Evolutionary conservation across 345 rosid species (phyloP).

Genomic region (Ailanthus altissimus): DNA sequence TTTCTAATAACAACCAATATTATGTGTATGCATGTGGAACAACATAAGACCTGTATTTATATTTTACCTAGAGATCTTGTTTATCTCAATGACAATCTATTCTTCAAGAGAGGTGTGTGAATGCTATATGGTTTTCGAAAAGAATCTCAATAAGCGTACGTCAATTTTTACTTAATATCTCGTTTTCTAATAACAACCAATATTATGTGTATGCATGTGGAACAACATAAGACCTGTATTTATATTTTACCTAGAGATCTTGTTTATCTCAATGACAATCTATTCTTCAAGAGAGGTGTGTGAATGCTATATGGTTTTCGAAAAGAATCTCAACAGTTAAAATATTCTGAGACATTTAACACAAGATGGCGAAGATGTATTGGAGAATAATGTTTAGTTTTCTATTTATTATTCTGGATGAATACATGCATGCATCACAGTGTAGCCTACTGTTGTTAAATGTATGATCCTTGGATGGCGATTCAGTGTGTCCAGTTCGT

Average conservation of each 20-base stretch:
- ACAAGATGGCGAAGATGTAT: background rate
- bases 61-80: background rate
- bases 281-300: background rate
- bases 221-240: background rate
- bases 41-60: background rate
- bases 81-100: background rate
- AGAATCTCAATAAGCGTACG: slow-evolving; percentile 35
- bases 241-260: background rate
- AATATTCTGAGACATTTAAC: background rate
- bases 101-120: background rate
- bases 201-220: background rate
- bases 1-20: background rate
- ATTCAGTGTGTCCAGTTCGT: background rate
- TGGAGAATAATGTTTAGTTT: background rate
- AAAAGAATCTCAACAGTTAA: background rate
- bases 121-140: background rate
- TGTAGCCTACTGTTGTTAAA: background rate
- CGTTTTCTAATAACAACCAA: background rate
- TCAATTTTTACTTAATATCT: slow-evolving; percentile 17
- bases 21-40: background rate
- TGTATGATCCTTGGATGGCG: background rate
- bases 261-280: background rate
- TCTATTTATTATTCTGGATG: slow-evolving; percentile 1
- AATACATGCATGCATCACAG: background rate
- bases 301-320: background rate